phyloP scores from a whole-genome alignment of 176 grass and related monocot genomes.

The Eleusine indica region DNA sequence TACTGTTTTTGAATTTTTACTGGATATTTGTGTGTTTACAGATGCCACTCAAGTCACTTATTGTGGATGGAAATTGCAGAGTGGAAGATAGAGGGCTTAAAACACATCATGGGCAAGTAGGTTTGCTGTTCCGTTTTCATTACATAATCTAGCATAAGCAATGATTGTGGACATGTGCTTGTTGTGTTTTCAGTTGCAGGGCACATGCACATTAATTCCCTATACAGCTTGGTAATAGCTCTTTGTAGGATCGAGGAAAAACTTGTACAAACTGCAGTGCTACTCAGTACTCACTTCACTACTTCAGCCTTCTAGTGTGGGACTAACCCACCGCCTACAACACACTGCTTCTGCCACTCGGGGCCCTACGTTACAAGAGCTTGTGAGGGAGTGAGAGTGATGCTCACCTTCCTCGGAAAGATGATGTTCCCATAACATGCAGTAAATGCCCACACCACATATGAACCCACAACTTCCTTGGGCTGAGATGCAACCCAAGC shows the following conservation, averaged over 20 bases:
- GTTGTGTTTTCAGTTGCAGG: conserved; percentile 3
- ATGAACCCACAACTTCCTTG: neutral
- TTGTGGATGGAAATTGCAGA: conserved; percentile 92
- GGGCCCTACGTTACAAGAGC: neutral
- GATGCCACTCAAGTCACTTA: conserved; percentile 68
- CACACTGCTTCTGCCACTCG: neutral
- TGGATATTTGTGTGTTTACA: conserved; percentile 39
- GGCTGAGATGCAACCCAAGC: neutral
- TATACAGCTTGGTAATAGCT: neutral
- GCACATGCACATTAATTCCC: neutral
- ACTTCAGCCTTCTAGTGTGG: too few relatives aligned
- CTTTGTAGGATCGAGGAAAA: neutral
- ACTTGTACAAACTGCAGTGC: neutral
- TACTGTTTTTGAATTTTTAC: conserved; percentile 33
- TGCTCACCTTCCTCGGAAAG: neutral
- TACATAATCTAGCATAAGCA: conserved; percentile 7
- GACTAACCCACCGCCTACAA: neutral
- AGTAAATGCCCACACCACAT: neutral
- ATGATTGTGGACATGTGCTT: neutral
- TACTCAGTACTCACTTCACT: too few relatives aligned
- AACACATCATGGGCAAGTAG: conserved; percentile 93
- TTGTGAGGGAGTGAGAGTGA: neutral
- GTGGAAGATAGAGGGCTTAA: conserved; percentile 97
- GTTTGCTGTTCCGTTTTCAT: conserved; percentile 27
- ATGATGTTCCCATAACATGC: neutral